These are phyloP conservation scores for Rostrohypoxylon terebratum DNA, from an alignment of 495 filamentous ascomycete genomes.

Conservation along the genomic window DNA sequence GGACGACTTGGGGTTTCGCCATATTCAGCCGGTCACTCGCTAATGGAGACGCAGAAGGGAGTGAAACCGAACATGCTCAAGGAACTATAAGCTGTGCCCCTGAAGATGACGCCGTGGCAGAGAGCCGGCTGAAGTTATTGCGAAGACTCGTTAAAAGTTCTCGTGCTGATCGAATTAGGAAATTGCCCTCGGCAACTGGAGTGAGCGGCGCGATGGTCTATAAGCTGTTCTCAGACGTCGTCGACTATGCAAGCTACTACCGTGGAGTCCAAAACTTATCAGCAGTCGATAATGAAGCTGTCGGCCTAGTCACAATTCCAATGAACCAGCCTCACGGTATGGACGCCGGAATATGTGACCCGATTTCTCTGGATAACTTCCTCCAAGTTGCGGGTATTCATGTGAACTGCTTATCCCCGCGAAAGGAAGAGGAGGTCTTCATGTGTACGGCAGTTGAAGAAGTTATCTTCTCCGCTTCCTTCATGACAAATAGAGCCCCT, in stretches of 20 bases:
- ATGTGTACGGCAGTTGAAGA: constrained; percentile 10
- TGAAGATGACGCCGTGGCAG: neutral
- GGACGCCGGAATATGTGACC: constrained; percentile 6
- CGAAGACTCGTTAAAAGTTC: neutral
- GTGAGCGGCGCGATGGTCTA: constrained; percentile 10
- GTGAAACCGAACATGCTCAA: constrained; percentile 1
- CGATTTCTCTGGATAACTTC: constrained; percentile 9
- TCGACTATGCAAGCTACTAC: constrained; percentile 5
- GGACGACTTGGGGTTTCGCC: neutral
- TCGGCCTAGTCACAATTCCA: constrained; percentile 11
- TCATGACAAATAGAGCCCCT: neutral
- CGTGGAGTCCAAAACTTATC: constrained; percentile 5
- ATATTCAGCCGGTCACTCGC: neutral
- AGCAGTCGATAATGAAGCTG: constrained; percentile 7
- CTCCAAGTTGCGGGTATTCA: constrained; percentile 14
- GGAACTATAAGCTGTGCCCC: neutral
- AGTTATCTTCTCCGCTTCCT: constrained; percentile 8
- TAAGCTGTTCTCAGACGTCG: constrained; percentile 10
- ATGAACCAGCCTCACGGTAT: neutral
- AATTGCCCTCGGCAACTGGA: constrained; percentile 3
- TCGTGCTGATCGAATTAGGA: constrained; percentile 4
- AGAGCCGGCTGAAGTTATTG: constrained; percentile 6
- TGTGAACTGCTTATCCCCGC: constrained; percentile 5
- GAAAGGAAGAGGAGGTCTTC: constrained; percentile 7
- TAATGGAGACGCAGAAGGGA: neutral